These are phyloP conservation scores for Brassica juncea DNA, from an alignment of 345 rosid species.

Conservation along the genomic window DNA sequence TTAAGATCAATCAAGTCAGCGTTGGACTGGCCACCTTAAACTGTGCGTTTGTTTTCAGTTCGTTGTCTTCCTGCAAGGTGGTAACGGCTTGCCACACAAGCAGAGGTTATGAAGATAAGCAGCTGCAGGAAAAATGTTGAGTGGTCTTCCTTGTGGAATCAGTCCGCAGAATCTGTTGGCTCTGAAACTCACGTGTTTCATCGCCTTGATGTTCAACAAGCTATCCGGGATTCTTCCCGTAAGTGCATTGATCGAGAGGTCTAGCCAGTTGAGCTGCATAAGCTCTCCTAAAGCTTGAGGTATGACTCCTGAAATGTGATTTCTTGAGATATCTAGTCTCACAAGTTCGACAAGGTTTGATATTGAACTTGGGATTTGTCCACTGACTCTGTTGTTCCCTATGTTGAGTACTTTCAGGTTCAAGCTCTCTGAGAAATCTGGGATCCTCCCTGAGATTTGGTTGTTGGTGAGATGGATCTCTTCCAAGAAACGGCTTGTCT, in stretches of 20 bases:
- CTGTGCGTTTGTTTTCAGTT: conserved; percentile 25
- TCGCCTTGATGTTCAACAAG: conserved; percentile 51
- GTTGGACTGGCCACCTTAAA: conserved; percentile 53
- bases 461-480: conserved; percentile 64
- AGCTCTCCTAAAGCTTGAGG: conserved; percentile 65
- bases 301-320: conserved; percentile 64
- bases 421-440: conserved; percentile 64
- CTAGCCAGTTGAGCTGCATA: conserved; percentile 70
- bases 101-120: conserved; percentile 92
- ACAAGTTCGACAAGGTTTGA: conserved; percentile 67
- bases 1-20: conserved; percentile 59
- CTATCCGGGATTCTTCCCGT: conserved; percentile 71
- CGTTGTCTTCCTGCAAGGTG: conserved; percentile 60
- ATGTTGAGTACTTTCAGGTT: conserved; percentile 66
- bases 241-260: conserved; percentile 68
- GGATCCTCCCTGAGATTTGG: conserved; percentile 63
- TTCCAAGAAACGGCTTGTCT: conserved; percentile 76
- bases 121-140: conserved; percentile 65
- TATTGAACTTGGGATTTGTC: conserved; percentile 76
- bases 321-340: conserved; percentile 73
- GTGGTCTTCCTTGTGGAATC: conserved; percentile 93
- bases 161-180: conserved; percentile 85
- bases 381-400: conserved; percentile 72
- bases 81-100: conserved; percentile 89
- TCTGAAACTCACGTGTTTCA: conserved; percentile 81